Conservation (phyloP, 169 alveolate genomes). For the Eimeria praecox region DNA sequence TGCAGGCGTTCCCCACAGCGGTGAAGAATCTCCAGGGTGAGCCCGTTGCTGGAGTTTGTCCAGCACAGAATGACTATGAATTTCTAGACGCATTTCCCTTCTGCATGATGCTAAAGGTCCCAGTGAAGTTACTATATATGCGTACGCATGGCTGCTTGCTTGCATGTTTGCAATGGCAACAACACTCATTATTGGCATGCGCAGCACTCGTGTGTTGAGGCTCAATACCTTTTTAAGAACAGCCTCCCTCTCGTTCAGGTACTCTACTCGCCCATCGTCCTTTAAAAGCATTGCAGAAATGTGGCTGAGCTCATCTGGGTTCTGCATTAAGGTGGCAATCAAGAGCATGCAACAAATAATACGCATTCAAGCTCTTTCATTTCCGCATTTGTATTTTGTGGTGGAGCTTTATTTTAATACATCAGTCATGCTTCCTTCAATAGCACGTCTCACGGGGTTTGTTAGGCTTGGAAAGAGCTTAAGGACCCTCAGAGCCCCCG, state of each 20-base stretch:
- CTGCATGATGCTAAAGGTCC: neutral
- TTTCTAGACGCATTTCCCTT: neutral
- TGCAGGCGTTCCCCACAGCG: neutral
- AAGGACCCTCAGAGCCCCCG: slow-evolving; percentile 45
- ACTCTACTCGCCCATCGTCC: slow-evolving; percentile 55
- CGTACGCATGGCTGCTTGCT: neutral
- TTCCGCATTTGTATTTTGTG: neutral
- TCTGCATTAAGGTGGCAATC: neutral
- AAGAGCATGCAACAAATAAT: neutral
- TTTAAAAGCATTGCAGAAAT: slow-evolving; percentile 38
- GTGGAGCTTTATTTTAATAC: no score
- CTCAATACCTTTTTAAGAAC: slow-evolving; percentile 35
- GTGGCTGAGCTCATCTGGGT: slow-evolving; percentile 42
- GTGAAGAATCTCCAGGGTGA: neutral
- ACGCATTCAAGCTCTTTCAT: neutral
- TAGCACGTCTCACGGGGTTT: neutral
- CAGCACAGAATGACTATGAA: neutral
- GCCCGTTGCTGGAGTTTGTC: neutral
- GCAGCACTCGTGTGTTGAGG: neutral
- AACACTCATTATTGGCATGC: neutral
- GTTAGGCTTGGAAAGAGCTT: slow-evolving; percentile 32
- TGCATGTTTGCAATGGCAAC: neutral
- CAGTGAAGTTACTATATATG: neutral
- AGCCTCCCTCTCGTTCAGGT: slow-evolving; percentile 19
- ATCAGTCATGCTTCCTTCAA: neutral